Conservation (phyloP, 139 green algal species). For the Tetradesmus obliquus region DNA sequence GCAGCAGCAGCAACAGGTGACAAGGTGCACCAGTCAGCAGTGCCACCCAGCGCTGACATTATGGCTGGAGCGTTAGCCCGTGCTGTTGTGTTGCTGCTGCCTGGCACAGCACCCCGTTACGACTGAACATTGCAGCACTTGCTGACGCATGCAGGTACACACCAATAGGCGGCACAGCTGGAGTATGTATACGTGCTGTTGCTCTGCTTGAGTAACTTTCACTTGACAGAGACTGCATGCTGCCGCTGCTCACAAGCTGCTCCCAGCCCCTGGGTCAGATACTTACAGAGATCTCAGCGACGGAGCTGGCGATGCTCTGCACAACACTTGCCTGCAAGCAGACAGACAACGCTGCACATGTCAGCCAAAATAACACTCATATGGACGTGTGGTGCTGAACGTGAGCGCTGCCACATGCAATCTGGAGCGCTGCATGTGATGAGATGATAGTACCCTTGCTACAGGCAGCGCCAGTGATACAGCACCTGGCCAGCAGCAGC, state of each 20-base stretch:
- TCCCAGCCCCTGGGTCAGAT: neutral
- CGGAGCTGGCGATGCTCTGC: constrained; percentile 1
- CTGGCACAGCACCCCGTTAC: too few relatives aligned
- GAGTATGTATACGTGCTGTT: too few relatives aligned
- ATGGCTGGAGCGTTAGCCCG: too few relatives aligned
- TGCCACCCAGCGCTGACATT: too few relatives aligned
- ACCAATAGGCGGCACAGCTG: neutral
- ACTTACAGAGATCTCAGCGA: constrained; percentile 21
- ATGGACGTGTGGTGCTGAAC: too few relatives aligned
- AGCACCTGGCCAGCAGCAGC: neutral
- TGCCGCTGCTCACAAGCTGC: neutral
- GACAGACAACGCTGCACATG: neutral
- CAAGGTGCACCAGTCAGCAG: too few relatives aligned
- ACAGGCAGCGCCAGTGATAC: neutral
- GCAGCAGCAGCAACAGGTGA: too few relatives aligned
- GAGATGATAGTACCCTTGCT: neutral
- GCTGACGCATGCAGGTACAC: neutral
- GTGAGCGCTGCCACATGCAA: too few relatives aligned
- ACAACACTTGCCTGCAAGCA: constrained; percentile 26
- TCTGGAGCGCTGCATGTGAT: too few relatives aligned
- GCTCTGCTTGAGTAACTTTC: too few relatives aligned
- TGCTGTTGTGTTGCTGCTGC: too few relatives aligned
- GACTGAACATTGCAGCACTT: neutral
- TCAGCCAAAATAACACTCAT: neutral
- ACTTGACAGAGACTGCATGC: neutral